Conservation (phyloP, 306 rosid species). For the Senna siamea region DNA sequence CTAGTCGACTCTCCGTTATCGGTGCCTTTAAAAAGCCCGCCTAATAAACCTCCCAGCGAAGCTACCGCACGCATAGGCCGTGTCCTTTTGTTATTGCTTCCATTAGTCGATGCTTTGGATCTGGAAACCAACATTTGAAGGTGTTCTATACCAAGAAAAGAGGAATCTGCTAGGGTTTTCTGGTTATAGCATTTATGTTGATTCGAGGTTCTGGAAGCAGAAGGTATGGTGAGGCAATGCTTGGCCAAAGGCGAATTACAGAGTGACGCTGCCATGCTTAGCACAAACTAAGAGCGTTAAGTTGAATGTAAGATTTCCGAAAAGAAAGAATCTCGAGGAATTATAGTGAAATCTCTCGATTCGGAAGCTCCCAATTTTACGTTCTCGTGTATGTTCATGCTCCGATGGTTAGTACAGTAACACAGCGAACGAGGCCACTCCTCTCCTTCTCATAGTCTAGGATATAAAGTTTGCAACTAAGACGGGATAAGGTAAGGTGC, state of each 20-base stretch:
- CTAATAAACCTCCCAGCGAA: slow-evolving; percentile 81
- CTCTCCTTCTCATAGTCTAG: neutral
- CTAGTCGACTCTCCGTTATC: slow-evolving; percentile 91
- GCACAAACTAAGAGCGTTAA: slow-evolving; percentile 2
- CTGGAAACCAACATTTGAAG: slow-evolving; percentile 34
- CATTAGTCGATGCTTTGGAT: slow-evolving; percentile 39
- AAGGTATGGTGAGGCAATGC: slow-evolving; percentile 48
- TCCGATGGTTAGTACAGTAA: neutral
- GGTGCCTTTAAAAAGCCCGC: slow-evolving; percentile 79
- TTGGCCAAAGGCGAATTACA: slow-evolving; percentile 46
- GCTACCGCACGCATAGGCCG: slow-evolving; percentile 50
- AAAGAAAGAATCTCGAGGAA: slow-evolving; percentile 1
- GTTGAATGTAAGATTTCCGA: slow-evolving; percentile 12
- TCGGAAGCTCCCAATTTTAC: slow-evolving; percentile 9
- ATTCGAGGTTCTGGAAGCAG: slow-evolving; percentile 40
- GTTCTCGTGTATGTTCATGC: slow-evolving; percentile 11
- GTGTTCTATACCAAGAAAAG: slow-evolving; percentile 42
- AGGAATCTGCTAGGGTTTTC: slow-evolving; percentile 45
- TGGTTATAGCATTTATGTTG: slow-evolving; percentile 19
- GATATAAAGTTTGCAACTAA: neutral
- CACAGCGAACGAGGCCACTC: neutral
- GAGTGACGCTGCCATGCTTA: slow-evolving; percentile 58
- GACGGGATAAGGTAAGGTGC: slow-evolving; percentile 14
- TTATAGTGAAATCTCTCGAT: neutral
- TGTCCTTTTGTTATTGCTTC: slow-evolving; percentile 5